Conservation (phyloP, 371 early-diverging fungal species). For the Mucor sp. region DNA sequence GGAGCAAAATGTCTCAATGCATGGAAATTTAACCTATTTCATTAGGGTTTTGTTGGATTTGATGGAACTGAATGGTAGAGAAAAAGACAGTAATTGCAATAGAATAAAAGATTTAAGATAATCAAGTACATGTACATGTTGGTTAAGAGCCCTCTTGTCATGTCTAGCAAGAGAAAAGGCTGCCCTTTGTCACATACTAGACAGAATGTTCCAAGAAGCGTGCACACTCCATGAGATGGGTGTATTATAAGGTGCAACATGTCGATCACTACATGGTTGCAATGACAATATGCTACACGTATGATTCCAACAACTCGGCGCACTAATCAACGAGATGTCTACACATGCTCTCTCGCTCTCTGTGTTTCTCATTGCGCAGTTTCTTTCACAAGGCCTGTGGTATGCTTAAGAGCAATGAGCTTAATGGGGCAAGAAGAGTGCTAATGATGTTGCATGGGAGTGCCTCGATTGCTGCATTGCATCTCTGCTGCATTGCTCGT, state of each 20-base stretch:
- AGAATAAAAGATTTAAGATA: neutral
- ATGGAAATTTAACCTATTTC: slow-evolving; percentile 1
- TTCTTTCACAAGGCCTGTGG: too few relatives aligned
- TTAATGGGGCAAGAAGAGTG: too few relatives aligned
- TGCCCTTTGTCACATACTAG: neutral
- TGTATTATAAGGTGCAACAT: neutral
- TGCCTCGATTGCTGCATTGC: too few relatives aligned
- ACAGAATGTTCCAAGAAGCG: neutral
- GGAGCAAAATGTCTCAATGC: neutral
- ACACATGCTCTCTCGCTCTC: too few relatives aligned
- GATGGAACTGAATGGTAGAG: slow-evolving; percentile 67
- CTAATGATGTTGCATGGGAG: too few relatives aligned
- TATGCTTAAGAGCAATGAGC: too few relatives aligned
- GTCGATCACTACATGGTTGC: neutral
- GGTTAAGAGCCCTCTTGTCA: too few relatives aligned
- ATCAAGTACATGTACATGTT: neutral
- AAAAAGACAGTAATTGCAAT: neutral
- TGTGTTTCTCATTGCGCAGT: neutral
- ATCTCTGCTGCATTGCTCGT: too few relatives aligned
- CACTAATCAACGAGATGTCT: neutral
- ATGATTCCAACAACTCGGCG: slow-evolving; percentile 1
- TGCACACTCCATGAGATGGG: neutral
- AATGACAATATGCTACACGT: neutral
- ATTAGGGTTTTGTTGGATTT: slow-evolving; percentile 78
- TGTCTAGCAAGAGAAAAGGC: too few relatives aligned